Base-by-base conservation (phyloP, 1,139 yeast species). In the Magnusiomyces clavatus region DNA sequence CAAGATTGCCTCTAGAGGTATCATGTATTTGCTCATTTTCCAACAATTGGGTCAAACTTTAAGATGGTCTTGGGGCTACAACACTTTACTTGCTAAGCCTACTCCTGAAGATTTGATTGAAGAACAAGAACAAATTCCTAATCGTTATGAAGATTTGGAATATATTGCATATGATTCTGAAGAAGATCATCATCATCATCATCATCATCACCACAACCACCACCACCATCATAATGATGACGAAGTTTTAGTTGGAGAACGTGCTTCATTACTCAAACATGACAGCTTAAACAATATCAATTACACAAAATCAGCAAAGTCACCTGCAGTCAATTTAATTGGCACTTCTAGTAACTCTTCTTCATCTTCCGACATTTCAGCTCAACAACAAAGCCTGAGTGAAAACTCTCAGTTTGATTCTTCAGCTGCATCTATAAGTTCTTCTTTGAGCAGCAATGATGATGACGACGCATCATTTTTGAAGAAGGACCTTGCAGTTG, bases 31-130 rank as follows among this genome's bases (percentile, higher is more conserved):
- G 60, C 71, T 86, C 54, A 82, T 86, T 49, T 86, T 86, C 69
- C 95, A 86, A 70, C 95, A 86, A 65, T 74, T 86, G 63, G 95
- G 95, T 41, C 95, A 86, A 69, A 77, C 86, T 61, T 72, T 86
- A 54, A 74, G 95, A 56, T 86, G 95, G 95, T 83, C 92, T 2
- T 86, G 95, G 94, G 95, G 95, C n/a, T 86, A 81, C 69, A 85
- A 86, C 64, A 83, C 80, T 29, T 71, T 86, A 55, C 71, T 86
- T 56, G 76, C 83, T 48, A 79, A 72, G 60, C 73, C 83, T 53
- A 45, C 60, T 8, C 57, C 54, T 24, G 54, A 49, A 40, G 57
- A 54, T 16, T 49, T 43, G 13, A 51, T 48, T 16, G 51, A 51
- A 47, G 57, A 56, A 40, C 48, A 42, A 14, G 11, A 50, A 17